Percentiles rank a stretch among this genome's conserved stretches.
phyloP scores from a whole-genome alignment of 805 yeast species.

The Candida maris region DNA sequence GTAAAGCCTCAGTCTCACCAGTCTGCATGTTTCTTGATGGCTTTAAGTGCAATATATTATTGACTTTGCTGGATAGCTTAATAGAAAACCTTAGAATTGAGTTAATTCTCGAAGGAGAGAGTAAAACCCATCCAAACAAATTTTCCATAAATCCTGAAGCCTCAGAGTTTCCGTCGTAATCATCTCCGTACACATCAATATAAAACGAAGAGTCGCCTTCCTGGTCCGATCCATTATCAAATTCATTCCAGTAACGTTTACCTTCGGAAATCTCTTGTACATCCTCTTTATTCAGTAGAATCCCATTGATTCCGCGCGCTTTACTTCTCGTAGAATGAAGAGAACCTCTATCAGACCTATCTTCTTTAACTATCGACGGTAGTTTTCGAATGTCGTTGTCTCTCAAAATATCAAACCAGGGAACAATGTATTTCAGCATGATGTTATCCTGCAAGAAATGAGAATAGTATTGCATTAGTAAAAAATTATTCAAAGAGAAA shows the following conservation, averaged over 20 bases:
- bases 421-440: slow-evolving; percentile 27
- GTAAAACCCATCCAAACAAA: slow-evolving; percentile 21
- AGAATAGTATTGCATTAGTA: slow-evolving; percentile 24
- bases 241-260: slow-evolving; percentile 61
- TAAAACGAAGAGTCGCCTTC: slow-evolving; percentile 36
- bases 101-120: slow-evolving; percentile 22
- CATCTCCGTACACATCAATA: slow-evolving; percentile 34
- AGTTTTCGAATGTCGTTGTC: slow-evolving; percentile 41
- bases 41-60: background rate
- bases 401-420: slow-evolving; percentile 30
- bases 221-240: slow-evolving; percentile 58
- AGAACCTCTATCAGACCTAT: slow-evolving; percentile 5
- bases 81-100: slow-evolving; percentile 23
- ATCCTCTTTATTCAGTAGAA: slow-evolving; percentile 30
- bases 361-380: slow-evolving; percentile 29
- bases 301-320: slow-evolving; percentile 19
- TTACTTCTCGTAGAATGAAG: background rate
- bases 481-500: slow-evolving; percentile 31
- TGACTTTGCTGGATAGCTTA: slow-evolving; percentile 13
- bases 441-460: slow-evolving; percentile 17
- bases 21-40: background rate
- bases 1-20: background rate
- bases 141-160: slow-evolving; percentile 4
- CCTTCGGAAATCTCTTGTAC: slow-evolving; percentile 12
- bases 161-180: slow-evolving; percentile 7